Evolutionary conservation across 2,329 filamentous ascomycete species (phyloP).

Genomic region (Penicillium sp.): DNA sequence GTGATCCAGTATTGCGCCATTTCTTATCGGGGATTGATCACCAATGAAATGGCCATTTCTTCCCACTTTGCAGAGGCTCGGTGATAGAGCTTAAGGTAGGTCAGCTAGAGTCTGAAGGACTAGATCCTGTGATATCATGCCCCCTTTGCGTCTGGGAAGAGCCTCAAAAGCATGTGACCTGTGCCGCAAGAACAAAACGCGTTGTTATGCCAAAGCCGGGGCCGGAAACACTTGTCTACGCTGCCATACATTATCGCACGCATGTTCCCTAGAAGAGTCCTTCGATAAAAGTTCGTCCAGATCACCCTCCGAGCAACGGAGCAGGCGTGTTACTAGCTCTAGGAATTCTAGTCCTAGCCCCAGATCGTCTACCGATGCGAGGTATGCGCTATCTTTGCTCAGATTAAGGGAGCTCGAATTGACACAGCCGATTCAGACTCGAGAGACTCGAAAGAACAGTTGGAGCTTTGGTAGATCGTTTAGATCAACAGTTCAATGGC

Average conservation of each 20-base stretch:
- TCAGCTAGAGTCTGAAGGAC: not conserved
- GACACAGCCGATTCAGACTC: not conserved
- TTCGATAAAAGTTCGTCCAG: not conserved
- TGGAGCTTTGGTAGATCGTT: not conserved
- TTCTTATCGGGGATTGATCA: not conserved
- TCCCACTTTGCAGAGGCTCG: not conserved
- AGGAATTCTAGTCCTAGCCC: not conserved
- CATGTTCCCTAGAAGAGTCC: conserved; percentile 33
- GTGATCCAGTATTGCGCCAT: conserved; percentile 1
- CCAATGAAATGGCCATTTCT: not conserved
- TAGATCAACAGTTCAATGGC: not conserved
- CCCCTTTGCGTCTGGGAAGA: conserved; percentile 5
- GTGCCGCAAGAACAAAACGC: conserved; percentile 44
- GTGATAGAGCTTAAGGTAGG: not conserved
- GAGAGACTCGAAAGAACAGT: not conserved
- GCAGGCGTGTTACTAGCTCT: not conserved
- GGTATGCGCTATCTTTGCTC: not conserved
- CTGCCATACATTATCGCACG: conserved; percentile 37
- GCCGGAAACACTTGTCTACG: conserved; percentile 36
- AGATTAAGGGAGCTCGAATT: not conserved
- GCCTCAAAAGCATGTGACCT: conserved; percentile 36
- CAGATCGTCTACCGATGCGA: not conserved
- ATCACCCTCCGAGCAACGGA: not conserved
- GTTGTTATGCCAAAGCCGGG: conserved; percentile 39
- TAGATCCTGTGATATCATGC: not conserved